Evolutionary conservation across 306 rosid genomes (phyloP).

Genomic region (Pterocarpus santalinus): DNA sequence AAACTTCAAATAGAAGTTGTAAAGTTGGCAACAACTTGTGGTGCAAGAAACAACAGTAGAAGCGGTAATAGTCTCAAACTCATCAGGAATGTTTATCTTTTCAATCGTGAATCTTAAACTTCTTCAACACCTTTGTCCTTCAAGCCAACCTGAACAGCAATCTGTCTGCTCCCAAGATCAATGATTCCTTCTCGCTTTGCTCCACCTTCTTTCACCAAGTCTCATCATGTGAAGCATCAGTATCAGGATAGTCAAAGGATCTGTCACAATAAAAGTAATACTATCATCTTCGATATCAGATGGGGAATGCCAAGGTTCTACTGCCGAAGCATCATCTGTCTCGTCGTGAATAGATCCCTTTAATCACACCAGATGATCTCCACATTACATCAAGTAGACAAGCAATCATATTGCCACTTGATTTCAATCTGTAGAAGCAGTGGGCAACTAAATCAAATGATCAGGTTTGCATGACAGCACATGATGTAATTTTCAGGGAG

Average conservation of each 20-base stretch:
- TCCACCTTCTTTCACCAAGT: constrained; percentile 25
- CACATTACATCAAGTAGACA: constrained; percentile 14
- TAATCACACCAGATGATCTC: constrained; percentile 1
- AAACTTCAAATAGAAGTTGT: constrained; percentile 9
- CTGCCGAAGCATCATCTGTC: constrained; percentile 13
- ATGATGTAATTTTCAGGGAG: constrained; percentile 11
- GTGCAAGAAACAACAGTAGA: background rate
- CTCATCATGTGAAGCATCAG: constrained; percentile 25
- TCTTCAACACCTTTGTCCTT: constrained; percentile 30
- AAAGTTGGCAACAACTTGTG: background rate
- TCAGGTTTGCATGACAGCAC: background rate
- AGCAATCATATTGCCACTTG: constrained; percentile 27
- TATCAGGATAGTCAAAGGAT: constrained; percentile 10
- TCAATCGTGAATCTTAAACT: constrained; percentile 1
- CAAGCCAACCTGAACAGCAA: background rate
- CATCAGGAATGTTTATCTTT: constrained; percentile 9
- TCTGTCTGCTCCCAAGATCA: constrained; percentile 28
- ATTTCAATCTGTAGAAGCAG: constrained; percentile 30
- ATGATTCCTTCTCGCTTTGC: constrained; percentile 34
- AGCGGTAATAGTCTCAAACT: constrained; percentile 18
- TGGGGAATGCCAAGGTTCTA: constrained; percentile 8
- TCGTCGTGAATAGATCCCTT: constrained; percentile 27
- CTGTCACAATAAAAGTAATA: background rate
- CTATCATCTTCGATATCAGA: constrained; percentile 5
- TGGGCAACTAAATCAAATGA: background rate